Evolutionary conservation across 1,139 yeast species (phyloP), one percentile per base, ranked within the genome.

Genomic region (Trichomonascaceae sp.): DNA sequence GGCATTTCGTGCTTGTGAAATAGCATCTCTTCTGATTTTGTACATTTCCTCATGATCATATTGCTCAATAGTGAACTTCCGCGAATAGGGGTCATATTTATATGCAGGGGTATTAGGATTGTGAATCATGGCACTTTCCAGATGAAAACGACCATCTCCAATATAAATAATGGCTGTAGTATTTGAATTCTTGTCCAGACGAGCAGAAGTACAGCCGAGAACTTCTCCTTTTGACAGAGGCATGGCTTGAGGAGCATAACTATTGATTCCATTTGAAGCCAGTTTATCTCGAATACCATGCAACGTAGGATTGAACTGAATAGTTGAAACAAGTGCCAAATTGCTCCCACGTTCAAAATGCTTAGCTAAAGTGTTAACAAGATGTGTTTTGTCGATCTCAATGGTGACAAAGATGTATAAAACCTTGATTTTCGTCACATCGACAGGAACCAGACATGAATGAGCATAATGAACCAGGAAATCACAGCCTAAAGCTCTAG

Each of bases 141-240:
- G 74, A 70, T 93, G 99, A 72, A 93, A 93, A 54, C 99, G 74
- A 10, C 99, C 99, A 69, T 93, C 99, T 38, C 99, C 99, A 32
- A 93, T 78, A 65, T 93, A 93, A 3, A 93, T 79, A 83, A 91
- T 88, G 0, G 93, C 96, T 61, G 83, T 83, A 48, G 81, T 78
- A 2, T 76, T 74, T 22, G 24, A 22, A 41, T 77, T 75, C 60
- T 84, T 83, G 27, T 47, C 45, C 45, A 93, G 72, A 57, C 88
- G 74, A 18, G 96, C 95, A 0, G 97, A 88, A 0, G 99, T 93
- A 68, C 99, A 93, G 0, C 99, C 99, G 24, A 93, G 74, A 0
- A 95, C 96, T 68, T 93, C 99, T 51, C 99, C 99, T 63, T 88
- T 90, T 1, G 98, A 90, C 13, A 93, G 72, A 0, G 99, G 99